Evolutionary conservation across 2,329 filamentous ascomycete genomes (phyloP), one percentile per base, ranked within the genome.

Genomic region (Hansfordia pulvinata): DNA sequence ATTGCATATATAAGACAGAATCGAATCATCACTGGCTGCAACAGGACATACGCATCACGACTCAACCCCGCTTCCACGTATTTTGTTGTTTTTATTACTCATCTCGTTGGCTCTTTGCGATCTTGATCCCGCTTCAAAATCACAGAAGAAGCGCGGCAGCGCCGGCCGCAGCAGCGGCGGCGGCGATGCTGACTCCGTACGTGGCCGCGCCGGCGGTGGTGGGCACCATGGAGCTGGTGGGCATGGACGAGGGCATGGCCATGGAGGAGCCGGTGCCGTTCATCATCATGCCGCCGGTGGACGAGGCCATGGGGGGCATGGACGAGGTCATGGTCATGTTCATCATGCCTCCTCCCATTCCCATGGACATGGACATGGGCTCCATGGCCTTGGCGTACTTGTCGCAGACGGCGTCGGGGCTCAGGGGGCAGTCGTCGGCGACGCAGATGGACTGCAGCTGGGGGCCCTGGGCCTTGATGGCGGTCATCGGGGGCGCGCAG

Each of bases 391-490:
- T 22, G 4, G 45, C 46, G 38, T 69, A 69, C n/a, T 43, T 37
- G 11, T 40, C 38, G 40, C 69, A 74, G 5, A 50, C 52, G 6
- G 57, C 46, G 26, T 62, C 56, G 6, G 47, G 35, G 10, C 62
- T 54, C 9, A 62, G 26, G 2, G 60, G 60, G 44, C 68, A 74
- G 20, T 47, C 42, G n/a, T 52, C 48, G 20, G 54, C 57, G 36
- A 60, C 61, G 52, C 69, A 75, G 35, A 75, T 69, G 29, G 60
- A 52, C 46, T 75, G 65, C 13, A 66, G 50, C 38, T 64, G 53
- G 8, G 54, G 32, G 5, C 53, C 54, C 30, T 63, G 55, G 5
- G 49, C 40, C 12, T 57, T 48, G 28, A 69, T 54, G 26, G 64
- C 54, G 3, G 52, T 52, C 1, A 52, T 49, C 11, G 56, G 40